A percentile compares a stretch with the other conserved stretches of the same genome.
phyloP scores from a whole-genome alignment of 2,329 filamentous ascomycete genomes.

The Botrytis galanthina region DNA sequence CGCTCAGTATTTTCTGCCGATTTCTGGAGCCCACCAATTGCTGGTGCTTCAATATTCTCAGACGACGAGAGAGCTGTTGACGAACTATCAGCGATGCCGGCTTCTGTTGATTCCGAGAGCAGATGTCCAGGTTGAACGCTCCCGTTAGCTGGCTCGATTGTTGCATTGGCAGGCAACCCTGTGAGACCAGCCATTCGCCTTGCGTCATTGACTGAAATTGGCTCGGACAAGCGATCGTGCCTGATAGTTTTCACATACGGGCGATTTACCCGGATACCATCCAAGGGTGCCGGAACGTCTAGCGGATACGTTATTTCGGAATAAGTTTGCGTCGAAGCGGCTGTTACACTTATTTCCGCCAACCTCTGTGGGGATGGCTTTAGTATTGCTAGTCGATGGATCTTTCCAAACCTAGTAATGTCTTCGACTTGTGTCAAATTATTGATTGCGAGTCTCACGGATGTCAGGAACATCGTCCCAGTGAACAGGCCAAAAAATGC shows the following conservation, averaged over 20 bases:
- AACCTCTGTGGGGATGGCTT: constrained; percentile 44
- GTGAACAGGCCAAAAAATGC: constrained; percentile 80
- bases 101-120: neutral
- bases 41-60: neutral
- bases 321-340: constrained; percentile 46
- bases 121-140: neutral
- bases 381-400: constrained; percentile 74
- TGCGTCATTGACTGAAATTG: constrained; percentile 8
- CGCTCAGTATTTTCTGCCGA: neutral
- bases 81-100: neutral
- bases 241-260: constrained; percentile 17
- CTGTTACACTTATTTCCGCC: constrained; percentile 35
- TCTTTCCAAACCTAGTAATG: constrained; percentile 58
- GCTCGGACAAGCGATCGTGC: constrained; percentile 14
- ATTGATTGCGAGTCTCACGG: constrained; percentile 63
- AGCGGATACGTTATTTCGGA: constrained; percentile 60
- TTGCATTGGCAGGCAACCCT: neutral
- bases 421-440: constrained; percentile 87
- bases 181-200: constrained; percentile 9
- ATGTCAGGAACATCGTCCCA: constrained; percentile 71
- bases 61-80: neutral
- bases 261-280: neutral
- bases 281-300: constrained; percentile 5
- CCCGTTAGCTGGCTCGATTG: neutral
- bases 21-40: neutral